Conservation (phyloP, 208 protist genomes). For the Borovskyia barvae region DNA sequence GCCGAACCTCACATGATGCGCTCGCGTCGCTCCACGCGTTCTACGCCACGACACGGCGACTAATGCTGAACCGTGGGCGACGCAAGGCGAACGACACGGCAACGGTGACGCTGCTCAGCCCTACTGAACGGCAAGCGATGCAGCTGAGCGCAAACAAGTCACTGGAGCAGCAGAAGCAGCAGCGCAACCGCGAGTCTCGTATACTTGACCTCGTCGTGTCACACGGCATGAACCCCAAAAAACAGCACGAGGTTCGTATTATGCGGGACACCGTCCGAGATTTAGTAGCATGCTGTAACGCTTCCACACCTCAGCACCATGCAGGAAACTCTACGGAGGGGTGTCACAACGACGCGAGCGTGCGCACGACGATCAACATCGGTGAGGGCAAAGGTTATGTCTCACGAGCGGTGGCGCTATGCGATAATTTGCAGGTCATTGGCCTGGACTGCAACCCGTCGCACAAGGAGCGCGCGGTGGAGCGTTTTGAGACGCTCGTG, state of each 20-base stretch:
- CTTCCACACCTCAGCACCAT: no score
- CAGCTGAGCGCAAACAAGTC: not conserved
- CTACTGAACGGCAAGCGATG: not conserved
- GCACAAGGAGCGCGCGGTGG: constrained; percentile 72
- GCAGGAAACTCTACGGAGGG: no score
- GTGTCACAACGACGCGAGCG: constrained; percentile 1
- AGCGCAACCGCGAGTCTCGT: constrained; percentile 16
- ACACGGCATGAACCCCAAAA: constrained; percentile 81
- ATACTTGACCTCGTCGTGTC: constrained; percentile 62
- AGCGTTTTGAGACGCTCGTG: constrained; percentile 58
- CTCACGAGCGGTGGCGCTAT: constrained; percentile 74
- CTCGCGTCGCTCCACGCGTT: constrained; percentile 21
- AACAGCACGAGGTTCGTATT: constrained; percentile 85
- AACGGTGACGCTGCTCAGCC: constrained; percentile 30
- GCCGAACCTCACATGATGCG: not conserved
- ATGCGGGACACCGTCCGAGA: constrained; percentile 69
- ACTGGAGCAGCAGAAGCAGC: not conserved
- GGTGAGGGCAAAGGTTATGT: constrained; percentile 91
- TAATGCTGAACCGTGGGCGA: constrained; percentile 37
- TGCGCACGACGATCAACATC: constrained; percentile 83
- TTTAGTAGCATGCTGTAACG: constrained; percentile 55
- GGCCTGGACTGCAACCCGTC: constrained; percentile 89
- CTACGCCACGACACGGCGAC: constrained; percentile 17
- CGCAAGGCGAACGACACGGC: constrained; percentile 48
- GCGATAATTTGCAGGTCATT: constrained; percentile 74